Percentiles rank a stretch among this genome's conserved stretches.
phyloP scores from a whole-genome alignment of 2,329 filamentous ascomycete genomes.

The Elsinoe perseae region DNA sequence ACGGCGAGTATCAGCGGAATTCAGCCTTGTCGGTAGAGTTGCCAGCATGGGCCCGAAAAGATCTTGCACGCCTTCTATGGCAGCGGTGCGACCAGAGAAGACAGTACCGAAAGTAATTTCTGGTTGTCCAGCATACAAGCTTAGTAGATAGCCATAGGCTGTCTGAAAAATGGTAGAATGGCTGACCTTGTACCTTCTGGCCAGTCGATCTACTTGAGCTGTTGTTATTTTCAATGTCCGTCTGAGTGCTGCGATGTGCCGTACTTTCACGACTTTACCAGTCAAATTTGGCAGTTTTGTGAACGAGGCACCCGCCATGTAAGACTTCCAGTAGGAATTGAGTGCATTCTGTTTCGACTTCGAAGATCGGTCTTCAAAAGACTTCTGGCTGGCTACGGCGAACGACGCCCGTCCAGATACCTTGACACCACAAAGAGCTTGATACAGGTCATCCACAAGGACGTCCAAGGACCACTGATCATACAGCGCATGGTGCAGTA shows the following conservation, averaged over 20 bases:
- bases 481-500: slow-evolving; percentile 76
- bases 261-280: slow-evolving; percentile 25
- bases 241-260: not conserved
- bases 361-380: not conserved
- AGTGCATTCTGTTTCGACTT: slow-evolving; percentile 11
- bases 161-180: slow-evolving; percentile 70
- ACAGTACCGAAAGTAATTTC: slow-evolving; percentile 73
- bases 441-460: slow-evolving; percentile 59
- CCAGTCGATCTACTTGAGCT: not conserved
- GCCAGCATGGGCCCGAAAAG: slow-evolving; percentile 74
- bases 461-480: slow-evolving; percentile 86
- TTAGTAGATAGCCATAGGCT: slow-evolving; percentile 58
- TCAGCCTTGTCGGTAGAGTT: slow-evolving; percentile 63
- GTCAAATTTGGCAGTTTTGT: slow-evolving; percentile 53
- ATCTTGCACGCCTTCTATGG: slow-evolving; percentile 60
- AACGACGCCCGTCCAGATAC: slow-evolving; percentile 50
- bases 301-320: slow-evolving; percentile 52
- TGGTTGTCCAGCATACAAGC: slow-evolving; percentile 52
- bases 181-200: slow-evolving; percentile 41
- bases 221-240: not conserved
- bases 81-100: slow-evolving; percentile 71
- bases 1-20: slow-evolving; percentile 46
- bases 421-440: slow-evolving; percentile 37
- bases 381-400: slow-evolving; percentile 42
- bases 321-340: slow-evolving; percentile 58